Conservation (phyloP, 805 yeast species). For the Priceomyces medius region DNA sequence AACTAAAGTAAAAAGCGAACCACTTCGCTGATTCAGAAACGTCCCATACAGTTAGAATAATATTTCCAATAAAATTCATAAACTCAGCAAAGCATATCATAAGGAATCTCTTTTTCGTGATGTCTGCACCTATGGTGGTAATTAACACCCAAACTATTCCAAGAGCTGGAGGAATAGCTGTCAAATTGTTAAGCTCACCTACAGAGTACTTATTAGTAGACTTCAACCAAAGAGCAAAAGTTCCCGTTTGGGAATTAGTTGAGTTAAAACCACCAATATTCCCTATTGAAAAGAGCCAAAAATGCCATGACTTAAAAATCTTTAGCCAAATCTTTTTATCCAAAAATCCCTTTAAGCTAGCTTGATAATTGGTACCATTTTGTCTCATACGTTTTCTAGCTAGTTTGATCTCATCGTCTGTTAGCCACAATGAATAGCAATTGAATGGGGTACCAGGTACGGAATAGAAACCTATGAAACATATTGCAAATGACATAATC, state of each 20-base stretch:
- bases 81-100: constrained; percentile 53
- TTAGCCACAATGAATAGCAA: constrained; percentile 33
- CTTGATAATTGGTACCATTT: constrained; percentile 22
- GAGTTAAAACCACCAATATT: constrained; percentile 64
- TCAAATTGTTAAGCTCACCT: constrained; percentile 47
- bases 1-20: constrained; percentile 61
- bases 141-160: constrained; percentile 43
- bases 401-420: constrained; percentile 35
- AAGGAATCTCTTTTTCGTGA: constrained; percentile 50
- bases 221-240: constrained; percentile 34
- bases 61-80: constrained; percentile 55
- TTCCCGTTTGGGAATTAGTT: constrained; percentile 47
- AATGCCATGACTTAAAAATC: constrained; percentile 56
- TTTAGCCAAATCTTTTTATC: constrained; percentile 50
- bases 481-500: constrained; percentile 56
- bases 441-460: constrained; percentile 67
- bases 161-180: constrained; percentile 58
- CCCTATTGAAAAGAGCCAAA: constrained; percentile 55
- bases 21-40: constrained; percentile 58
- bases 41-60: constrained; percentile 58
- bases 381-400: constrained; percentile 27
- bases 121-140: constrained; percentile 38
- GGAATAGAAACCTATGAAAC: constrained; percentile 52
- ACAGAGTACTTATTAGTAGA: constrained; percentile 37
- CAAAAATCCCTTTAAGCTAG: constrained; percentile 33